Percentiles rank a stretch among this genome's conserved stretches.
Conservation (phyloP, 805 yeast genomes). For the Metschnikowia aberdeeniae region DNA sequence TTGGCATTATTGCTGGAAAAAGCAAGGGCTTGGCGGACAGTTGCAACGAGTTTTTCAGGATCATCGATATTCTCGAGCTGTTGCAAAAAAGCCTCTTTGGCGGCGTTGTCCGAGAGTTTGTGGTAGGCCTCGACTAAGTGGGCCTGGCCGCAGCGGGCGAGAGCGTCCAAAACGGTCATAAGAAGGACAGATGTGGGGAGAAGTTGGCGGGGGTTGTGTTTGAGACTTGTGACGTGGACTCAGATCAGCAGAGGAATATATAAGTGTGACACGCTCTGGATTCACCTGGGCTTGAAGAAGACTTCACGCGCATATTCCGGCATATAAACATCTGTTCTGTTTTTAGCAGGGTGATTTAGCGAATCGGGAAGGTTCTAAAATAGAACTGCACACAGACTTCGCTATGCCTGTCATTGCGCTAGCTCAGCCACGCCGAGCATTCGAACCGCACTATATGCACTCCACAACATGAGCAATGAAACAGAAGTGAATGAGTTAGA, state of each 20-base stretch:
- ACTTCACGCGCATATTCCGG: constrained; percentile 4
- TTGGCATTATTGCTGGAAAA: constrained; percentile 24
- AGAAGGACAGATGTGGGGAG: background rate
- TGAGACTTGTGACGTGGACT: background rate
- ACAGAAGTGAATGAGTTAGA: no score
- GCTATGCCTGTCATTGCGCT: background rate
- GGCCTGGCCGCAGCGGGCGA: constrained; percentile 34
- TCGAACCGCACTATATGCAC: no score
- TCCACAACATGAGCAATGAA: no score
- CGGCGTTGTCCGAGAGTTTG: constrained; percentile 27
- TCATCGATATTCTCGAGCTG: constrained; percentile 42
- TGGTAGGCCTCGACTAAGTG: constrained; percentile 52
- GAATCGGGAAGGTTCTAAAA: constrained; percentile 5
- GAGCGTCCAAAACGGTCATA: background rate
- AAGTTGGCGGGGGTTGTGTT: background rate
- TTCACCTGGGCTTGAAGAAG: background rate
- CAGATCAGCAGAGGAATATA: background rate
- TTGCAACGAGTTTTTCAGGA: constrained; percentile 37
- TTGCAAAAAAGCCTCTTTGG: constrained; percentile 28
- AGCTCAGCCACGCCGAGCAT: background rate
- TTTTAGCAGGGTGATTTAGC: constrained; percentile 18
- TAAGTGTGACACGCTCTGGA: background rate
- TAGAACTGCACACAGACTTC: background rate
- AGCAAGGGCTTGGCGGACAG: constrained; percentile 46
- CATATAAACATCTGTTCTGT: background rate